Percentiles rank a stretch among this genome's conserved stretches.
Evolutionary conservation across 768 basidiomycete genomes (phyloP).

Genomic region (Boletus pseudopeckii): DNA sequence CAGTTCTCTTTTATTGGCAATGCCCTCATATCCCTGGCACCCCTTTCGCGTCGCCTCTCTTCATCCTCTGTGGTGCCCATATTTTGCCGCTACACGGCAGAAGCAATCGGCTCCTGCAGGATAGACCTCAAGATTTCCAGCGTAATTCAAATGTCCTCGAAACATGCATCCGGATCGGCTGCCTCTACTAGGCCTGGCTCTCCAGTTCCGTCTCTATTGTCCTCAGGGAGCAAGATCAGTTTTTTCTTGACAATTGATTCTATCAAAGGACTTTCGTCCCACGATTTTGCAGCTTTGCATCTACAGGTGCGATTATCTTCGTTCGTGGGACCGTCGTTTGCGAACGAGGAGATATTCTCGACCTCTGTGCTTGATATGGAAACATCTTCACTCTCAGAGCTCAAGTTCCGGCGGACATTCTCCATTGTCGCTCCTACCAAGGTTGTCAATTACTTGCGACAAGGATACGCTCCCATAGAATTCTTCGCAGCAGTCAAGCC

Average conservation of each 20-base stretch:
- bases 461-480: constrained; percentile 82
- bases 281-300: constrained; percentile 85
- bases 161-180: constrained; percentile 57
- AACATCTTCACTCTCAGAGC: constrained; percentile 63
- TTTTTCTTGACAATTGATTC: constrained; percentile 85
- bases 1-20: constrained; percentile 93
- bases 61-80: constrained; percentile 80
- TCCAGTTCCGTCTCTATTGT: constrained; percentile 63
- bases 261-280: constrained; percentile 85
- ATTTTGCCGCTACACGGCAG: constrained; percentile 90
- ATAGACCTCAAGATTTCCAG: constrained; percentile 80
- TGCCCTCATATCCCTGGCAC: constrained; percentile 75
- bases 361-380: constrained; percentile 76
- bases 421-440: constrained; percentile 73
- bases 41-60: constrained; percentile 73
- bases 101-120: constrained; percentile 93
- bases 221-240: constrained; percentile 73
- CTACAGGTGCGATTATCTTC: constrained; percentile 86
- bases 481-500: constrained; percentile 83
- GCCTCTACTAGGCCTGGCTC: constrained; percentile 74
- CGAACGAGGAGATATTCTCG: constrained; percentile 79
- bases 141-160: constrained; percentile 53
- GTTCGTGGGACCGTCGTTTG: constrained; percentile 67
- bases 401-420: constrained; percentile 82
- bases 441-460: constrained; percentile 65